Conservation (phyloP, 305 asterid genomes). For the Ilex paraguariensis region DNA sequence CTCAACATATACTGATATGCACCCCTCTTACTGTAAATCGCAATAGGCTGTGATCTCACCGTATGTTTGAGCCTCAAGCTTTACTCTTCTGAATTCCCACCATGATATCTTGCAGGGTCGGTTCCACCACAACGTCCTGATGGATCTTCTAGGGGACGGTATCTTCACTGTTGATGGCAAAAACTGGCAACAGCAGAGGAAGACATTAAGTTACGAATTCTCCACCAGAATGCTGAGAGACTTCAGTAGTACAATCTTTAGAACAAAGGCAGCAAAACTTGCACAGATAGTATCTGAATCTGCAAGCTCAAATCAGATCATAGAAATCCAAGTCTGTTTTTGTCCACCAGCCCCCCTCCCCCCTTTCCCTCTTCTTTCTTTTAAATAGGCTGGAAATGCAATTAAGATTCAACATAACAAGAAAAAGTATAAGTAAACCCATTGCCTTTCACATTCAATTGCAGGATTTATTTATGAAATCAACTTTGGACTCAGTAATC, state of each 20-base stretch:
- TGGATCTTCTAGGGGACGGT: conserved; percentile 50
- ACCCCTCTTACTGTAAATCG: too few relatives aligned
- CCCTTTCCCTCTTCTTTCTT: too few relatives aligned
- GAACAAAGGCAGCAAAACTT: conserved; percentile 39
- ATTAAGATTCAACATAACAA: not conserved
- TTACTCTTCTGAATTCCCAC: not conserved
- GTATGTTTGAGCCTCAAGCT: too few relatives aligned
- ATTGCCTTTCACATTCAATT: not conserved
- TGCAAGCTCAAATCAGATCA: conserved; percentile 6
- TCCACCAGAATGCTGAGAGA: conserved; percentile 44
- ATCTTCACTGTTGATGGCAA: conserved; percentile 58
- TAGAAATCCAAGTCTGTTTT: conserved; percentile 12
- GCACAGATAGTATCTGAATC: conserved; percentile 18
- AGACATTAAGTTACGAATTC: conserved; percentile 43
- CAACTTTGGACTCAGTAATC: conserved; percentile 45
- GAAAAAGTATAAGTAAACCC: too few relatives aligned
- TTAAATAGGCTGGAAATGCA: not conserved
- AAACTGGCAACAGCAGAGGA: conserved; percentile 40
- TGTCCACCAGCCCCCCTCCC: too few relatives aligned
- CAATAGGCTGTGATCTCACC: too few relatives aligned
- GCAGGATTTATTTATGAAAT: conserved; percentile 47
- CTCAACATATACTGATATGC: too few relatives aligned
- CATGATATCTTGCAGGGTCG: conserved; percentile 22
- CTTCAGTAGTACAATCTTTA: conserved; percentile 51
- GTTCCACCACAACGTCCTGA: conserved; percentile 23